phyloP scores from a whole-genome alignment of 78 protist genomes.

The Creolimax fragrantissima region DNA sequence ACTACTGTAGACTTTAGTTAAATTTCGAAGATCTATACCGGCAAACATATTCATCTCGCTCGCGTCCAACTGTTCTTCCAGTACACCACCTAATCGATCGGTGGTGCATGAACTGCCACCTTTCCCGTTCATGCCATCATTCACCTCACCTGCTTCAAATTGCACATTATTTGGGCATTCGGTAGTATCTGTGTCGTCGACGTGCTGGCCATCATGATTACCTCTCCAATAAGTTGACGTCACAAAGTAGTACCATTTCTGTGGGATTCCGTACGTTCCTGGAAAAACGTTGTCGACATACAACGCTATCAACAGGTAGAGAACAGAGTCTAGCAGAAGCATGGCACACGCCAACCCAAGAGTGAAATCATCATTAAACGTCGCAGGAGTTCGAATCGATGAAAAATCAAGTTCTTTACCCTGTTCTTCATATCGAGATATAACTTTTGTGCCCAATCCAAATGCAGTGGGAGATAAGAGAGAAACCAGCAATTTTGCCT shows the following conservation, averaged over 20 bases:
- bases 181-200: too few species aligned
- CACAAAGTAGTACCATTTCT: constrained; percentile 38
- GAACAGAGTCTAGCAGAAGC: constrained; percentile 40
- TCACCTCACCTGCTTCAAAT: too few species aligned
- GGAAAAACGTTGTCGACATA: constrained; percentile 61
- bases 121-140: too few species aligned
- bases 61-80: not conserved
- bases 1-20: constrained; percentile 18
- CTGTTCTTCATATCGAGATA: not conserved
- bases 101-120: too few species aligned
- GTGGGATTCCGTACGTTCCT: constrained; percentile 41
- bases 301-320: constrained; percentile 36
- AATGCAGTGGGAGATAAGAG: not conserved
- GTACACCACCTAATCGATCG: not conserved
- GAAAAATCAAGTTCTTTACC: not conserved
- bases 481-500: not conserved
- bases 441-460: not conserved
- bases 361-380: not conserved
- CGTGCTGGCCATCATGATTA: not conserved
- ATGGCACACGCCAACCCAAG: not conserved
- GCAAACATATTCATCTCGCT: not conserved
- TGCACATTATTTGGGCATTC: too few species aligned
- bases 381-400: not conserved
- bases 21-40: not conserved
- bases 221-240: constrained; percentile 54